Conservation (phyloP, 306 rosid genomes). For the Prinsepia uniflora region DNA sequence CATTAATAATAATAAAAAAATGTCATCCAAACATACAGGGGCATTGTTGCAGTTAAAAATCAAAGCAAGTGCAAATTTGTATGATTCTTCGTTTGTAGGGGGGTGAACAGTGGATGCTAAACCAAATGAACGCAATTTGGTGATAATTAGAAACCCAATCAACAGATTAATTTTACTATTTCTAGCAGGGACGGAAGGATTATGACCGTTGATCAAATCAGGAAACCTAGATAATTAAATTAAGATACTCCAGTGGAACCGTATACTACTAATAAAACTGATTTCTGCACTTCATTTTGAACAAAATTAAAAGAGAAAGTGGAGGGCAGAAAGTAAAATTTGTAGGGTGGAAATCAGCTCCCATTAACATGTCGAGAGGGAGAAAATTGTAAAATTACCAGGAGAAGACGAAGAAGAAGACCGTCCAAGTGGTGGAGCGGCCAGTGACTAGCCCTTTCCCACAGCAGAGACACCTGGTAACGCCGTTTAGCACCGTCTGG, state of each 20-base stretch:
- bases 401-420: constrained; percentile 68
- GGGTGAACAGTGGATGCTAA: neutral
- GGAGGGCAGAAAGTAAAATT: too few species aligned
- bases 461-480: constrained; percentile 84
- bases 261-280: neutral
- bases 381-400: constrained; percentile 40
- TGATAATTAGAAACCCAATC: too few species aligned
- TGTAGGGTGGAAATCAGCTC: too few species aligned
- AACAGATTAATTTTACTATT: neutral
- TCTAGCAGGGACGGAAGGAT: neutral
- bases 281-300: too few species aligned
- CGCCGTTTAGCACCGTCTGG: constrained; percentile 61
- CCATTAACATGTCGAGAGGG: neutral
- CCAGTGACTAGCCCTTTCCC: constrained; percentile 82
- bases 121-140: too few species aligned
- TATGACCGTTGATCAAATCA: neutral
- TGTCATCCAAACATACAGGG: neutral
- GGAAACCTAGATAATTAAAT: neutral
- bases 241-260: neutral
- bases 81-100: neutral
- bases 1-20: neutral
- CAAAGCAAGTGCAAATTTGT: neutral
- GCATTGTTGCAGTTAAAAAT: neutral
- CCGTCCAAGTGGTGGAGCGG: constrained; percentile 51
- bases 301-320: neutral